A percentile compares a stretch with the other conserved stretches of the same genome.
Evolutionary conservation across 164 flowering plant species (phyloP).

Genomic region (Nymphaea thermarum): DNA sequence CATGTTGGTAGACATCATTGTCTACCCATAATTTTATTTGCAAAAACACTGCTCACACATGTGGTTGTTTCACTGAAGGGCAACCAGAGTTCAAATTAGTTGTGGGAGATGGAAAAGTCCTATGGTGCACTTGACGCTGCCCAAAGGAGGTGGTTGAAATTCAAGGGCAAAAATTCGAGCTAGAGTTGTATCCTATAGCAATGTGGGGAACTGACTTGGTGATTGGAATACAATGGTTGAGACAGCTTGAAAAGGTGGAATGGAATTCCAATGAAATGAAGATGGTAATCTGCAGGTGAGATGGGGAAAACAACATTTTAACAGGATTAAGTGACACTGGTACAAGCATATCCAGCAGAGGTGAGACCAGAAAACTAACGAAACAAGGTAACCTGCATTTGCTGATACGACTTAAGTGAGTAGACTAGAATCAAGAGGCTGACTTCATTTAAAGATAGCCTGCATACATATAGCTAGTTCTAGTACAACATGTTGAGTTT

Average conservation of each 20-base stretch:
- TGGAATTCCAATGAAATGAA: neutral
- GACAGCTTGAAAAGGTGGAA: neutral
- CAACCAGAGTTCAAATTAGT: too few species aligned
- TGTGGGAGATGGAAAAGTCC: too few species aligned
- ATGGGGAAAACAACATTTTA: neutral
- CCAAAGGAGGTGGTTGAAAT: too few species aligned
- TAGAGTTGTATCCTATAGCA: neutral
- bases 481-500: neutral
- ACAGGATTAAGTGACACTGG: neutral
- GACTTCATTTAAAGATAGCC: neutral
- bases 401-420: neutral
- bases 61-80: too few species aligned
- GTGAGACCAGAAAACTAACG: neutral
- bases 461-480: neutral
- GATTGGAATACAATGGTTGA: neutral
- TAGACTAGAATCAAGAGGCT: neutral
- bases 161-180: too few species aligned
- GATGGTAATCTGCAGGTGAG: neutral
- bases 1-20: too few species aligned
- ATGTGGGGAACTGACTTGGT: neutral
- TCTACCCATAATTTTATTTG: too few species aligned
- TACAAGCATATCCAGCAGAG: neutral
- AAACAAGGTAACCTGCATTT: too few species aligned
- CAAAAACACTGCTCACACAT: too few species aligned
- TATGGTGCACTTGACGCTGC: too few species aligned